Conservation (phyloP, 495 filamentous ascomycete genomes). For the Aspergillus sclerotiicarbonarius region DNA sequence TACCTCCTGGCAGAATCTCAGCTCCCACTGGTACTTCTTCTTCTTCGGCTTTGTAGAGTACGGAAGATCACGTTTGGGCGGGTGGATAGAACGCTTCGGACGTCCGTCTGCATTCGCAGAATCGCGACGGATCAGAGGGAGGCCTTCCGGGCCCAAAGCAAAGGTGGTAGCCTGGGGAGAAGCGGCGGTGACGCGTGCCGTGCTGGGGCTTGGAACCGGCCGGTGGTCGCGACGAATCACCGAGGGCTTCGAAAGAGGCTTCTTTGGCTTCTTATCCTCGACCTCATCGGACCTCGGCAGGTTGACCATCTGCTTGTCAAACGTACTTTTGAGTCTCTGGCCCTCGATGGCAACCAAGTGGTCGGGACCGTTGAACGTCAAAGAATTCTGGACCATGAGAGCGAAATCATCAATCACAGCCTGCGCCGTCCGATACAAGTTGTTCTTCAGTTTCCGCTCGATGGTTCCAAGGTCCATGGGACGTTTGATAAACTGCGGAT, state of each 20-base stretch:
- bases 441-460: conserved; percentile 73
- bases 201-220: conserved; percentile 36
- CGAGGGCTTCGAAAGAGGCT: conserved; percentile 48
- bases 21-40: conserved; percentile 86
- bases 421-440: conserved; percentile 60
- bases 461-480: conserved; percentile 84
- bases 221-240: conserved; percentile 55
- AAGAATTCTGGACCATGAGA: conserved; percentile 71
- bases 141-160: conserved; percentile 76
- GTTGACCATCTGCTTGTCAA: conserved; percentile 55
- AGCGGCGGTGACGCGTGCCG: conserved; percentile 33
- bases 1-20: conserved; percentile 85
- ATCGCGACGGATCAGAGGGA: conserved; percentile 91
- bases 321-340: conserved; percentile 58
- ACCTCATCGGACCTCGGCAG: conserved; percentile 50
- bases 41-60: conserved; percentile 83
- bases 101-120: conserved; percentile 72
- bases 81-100: conserved; percentile 91
- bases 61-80: conserved; percentile 82
- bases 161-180: conserved; percentile 64
- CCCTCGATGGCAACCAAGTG: conserved; percentile 69
- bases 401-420: conserved; percentile 69
- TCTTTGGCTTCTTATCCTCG: conserved; percentile 62
- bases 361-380: conserved; percentile 75
- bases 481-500: conserved; percentile 65